phyloP scores from a whole-genome alignment of 768 basidiomycete species.

The Pholiota molesta region DNA sequence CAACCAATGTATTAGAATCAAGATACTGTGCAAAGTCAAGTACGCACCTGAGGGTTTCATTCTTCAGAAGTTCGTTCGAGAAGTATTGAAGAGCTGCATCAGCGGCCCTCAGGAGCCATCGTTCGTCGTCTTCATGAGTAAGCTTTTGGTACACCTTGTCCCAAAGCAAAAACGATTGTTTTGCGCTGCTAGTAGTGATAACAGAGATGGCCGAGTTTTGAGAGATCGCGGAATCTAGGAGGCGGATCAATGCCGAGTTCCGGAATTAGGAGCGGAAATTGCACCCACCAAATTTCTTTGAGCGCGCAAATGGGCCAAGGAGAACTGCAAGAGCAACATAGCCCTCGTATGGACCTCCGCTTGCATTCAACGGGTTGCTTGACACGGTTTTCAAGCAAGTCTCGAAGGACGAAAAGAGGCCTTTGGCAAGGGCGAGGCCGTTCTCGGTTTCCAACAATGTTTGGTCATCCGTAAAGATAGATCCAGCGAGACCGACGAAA shows the following conservation, averaged over 20 bases:
- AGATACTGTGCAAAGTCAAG: background rate
- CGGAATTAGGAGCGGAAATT: background rate
- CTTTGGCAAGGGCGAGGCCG: conserved; percentile 54
- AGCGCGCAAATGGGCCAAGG: conserved; percentile 59
- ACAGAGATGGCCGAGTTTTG: conserved; percentile 50
- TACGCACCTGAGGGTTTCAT: conserved; percentile 57
- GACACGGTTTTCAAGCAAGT: conserved; percentile 66
- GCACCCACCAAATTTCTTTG: conserved; percentile 56
- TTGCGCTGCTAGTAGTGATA: conserved; percentile 52
- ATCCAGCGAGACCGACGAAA: conserved; percentile 65
- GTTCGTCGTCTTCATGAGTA: conserved; percentile 60
- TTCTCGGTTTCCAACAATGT: conserved; percentile 42
- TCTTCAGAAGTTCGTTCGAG: conserved; percentile 52
- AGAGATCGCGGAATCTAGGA: conserved; percentile 46
- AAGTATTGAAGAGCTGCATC: conserved; percentile 53
- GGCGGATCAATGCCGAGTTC: conserved; percentile 2
- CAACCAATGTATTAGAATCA: background rate
- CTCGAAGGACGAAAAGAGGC: conserved; percentile 67
- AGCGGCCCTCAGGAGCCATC: conserved; percentile 75
- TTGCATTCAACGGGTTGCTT: conserved; percentile 57
- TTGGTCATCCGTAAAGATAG: conserved; percentile 52
- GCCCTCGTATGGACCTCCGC: conserved; percentile 78
- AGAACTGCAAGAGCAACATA: conserved; percentile 76
- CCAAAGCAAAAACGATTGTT: conserved; percentile 86
- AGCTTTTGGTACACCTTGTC: conserved; percentile 86